A percentile compares a stretch with the other conserved stretches of the same genome.
Evolutionary conservation across 2,329 filamentous ascomycete species (phyloP).

Genomic region (Ophiosphaerella narmari): DNA sequence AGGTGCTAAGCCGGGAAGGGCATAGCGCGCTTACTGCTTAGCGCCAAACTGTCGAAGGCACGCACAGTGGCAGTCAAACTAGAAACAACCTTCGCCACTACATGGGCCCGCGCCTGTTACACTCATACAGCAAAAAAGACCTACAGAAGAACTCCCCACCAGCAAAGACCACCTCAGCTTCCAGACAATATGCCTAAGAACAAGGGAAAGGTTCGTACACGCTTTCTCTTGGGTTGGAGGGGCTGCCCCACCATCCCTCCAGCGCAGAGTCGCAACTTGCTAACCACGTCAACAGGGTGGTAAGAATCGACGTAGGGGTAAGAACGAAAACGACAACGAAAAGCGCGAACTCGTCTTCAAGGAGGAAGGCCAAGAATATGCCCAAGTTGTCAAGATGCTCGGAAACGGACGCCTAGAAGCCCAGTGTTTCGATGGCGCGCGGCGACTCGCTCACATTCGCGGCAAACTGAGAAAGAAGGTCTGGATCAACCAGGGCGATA

Average conservation of each 20-base stretch:
- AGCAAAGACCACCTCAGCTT: slow-evolving; percentile 12
- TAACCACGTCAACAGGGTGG: slow-evolving; percentile 67
- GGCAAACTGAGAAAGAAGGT: slow-evolving; percentile 99
- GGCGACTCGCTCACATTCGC: slow-evolving; percentile 82
- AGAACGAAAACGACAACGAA: slow-evolving; percentile 96
- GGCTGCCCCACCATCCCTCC: slow-evolving; percentile 25
- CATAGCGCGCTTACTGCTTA: slow-evolving; percentile 2
- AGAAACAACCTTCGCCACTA: slow-evolving; percentile 21
- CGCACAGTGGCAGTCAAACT: slow-evolving; percentile 16
- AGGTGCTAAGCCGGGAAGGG: slow-evolving; percentile 6
- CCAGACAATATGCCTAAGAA: slow-evolving; percentile 87
- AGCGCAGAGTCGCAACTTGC: not conserved
- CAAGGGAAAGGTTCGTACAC: slow-evolving; percentile 87
- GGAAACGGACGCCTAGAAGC: slow-evolving; percentile 93
- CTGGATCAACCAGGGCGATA: slow-evolving; percentile 92
- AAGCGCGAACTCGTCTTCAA: slow-evolving; percentile 99
- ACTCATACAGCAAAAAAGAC: slow-evolving; percentile 5
- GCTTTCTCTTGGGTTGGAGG: slow-evolving; percentile 9
- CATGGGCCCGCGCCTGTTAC: slow-evolving; percentile 10
- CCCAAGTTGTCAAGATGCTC: slow-evolving; percentile 92
- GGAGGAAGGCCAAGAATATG: slow-evolving; percentile 93
- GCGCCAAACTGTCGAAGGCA: slow-evolving; percentile 16
- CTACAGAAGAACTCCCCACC: slow-evolving; percentile 5
- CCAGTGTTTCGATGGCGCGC: slow-evolving; percentile 91
- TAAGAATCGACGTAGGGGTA: slow-evolving; percentile 97